Conservation (phyloP, 305 asterid species). For the Solanum aculeatissimum region DNA sequence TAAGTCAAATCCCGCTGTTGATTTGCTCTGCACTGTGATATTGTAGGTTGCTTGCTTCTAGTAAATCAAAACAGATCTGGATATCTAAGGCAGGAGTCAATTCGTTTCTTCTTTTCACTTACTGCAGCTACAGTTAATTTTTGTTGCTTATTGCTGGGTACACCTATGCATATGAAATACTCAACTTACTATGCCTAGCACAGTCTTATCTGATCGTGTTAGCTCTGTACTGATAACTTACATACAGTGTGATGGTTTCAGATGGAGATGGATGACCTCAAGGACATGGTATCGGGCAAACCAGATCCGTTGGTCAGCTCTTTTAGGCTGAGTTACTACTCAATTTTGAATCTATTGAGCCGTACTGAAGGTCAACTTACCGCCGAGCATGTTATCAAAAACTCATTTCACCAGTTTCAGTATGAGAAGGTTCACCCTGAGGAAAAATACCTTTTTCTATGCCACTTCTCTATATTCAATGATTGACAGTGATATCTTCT, state of each 20-base stretch:
- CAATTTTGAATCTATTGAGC: slow-evolving; percentile 89
- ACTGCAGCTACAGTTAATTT: background rate
- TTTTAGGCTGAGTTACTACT: slow-evolving; percentile 88
- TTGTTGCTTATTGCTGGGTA: background rate
- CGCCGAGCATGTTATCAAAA: slow-evolving; percentile 94
- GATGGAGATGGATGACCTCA: slow-evolving; percentile 95
- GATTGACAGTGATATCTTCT: slow-evolving; percentile 14
- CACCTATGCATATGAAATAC: background rate
- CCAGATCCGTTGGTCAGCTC: slow-evolving; percentile 98
- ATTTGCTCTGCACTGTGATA: background rate
- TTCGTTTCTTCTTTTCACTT: background rate
- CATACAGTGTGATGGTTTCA: slow-evolving; percentile 11
- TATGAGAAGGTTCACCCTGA: slow-evolving; percentile 70
- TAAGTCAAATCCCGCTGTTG: background rate
- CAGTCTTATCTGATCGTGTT: background rate
- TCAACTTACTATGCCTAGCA: background rate
- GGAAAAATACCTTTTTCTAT: background rate
- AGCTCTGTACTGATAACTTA: background rate
- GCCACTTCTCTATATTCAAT: background rate
- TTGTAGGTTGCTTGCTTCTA: background rate
- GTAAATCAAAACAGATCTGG: background rate
- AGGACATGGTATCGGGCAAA: slow-evolving; percentile 92
- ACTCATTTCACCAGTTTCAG: slow-evolving; percentile 96
- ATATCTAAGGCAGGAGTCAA: background rate
- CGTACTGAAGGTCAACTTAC: slow-evolving; percentile 98